These are phyloP conservation scores for Lachancea thermotolerans DNA, from an alignment of 805 yeast genomes.

Conservation along the genomic window DNA sequence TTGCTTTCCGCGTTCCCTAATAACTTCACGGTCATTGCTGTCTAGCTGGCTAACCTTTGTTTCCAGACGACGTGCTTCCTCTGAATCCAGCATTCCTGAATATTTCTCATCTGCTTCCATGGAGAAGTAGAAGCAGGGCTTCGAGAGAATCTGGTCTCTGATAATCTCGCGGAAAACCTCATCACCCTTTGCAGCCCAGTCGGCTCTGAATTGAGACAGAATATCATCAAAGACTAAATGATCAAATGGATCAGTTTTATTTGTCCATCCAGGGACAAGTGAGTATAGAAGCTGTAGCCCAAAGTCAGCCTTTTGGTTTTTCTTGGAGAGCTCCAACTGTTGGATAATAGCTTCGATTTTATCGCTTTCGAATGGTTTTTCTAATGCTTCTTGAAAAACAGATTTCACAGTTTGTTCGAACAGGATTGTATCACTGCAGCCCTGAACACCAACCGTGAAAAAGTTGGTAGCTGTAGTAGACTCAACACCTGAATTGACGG, in stretches of 20 bases:
- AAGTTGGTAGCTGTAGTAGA: constrained; percentile 68
- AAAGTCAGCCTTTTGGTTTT: constrained; percentile 83
- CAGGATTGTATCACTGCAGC: constrained; percentile 44
- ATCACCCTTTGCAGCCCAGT: constrained; percentile 48
- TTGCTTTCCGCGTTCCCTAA: constrained; percentile 53
- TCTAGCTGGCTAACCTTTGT: constrained; percentile 38
- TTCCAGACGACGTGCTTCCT: constrained; percentile 51
- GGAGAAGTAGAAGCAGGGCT: constrained; percentile 61
- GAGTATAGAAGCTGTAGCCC: constrained; percentile 73
- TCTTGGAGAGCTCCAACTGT: constrained; percentile 76
- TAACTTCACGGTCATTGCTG: constrained; percentile 48
- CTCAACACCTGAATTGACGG: constrained; percentile 85
- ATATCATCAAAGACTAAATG: constrained; percentile 58
- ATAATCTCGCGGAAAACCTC: constrained; percentile 55
- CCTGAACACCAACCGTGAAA: constrained; percentile 82
- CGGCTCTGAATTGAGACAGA: constrained; percentile 53
- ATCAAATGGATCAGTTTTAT: constrained; percentile 69
- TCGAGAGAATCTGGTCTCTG: constrained; percentile 41
- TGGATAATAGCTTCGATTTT: constrained; percentile 83
- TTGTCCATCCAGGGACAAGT: constrained; percentile 80
- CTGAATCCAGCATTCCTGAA: constrained; percentile 42
- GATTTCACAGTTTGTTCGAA: constrained; percentile 44
- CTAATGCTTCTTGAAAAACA: constrained; percentile 40
- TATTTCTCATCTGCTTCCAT: constrained; percentile 66
- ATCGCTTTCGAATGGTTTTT: constrained; percentile 42